phyloP scores from a whole-genome alignment of 345 rosid species.

The Murraya koenigii region DNA sequence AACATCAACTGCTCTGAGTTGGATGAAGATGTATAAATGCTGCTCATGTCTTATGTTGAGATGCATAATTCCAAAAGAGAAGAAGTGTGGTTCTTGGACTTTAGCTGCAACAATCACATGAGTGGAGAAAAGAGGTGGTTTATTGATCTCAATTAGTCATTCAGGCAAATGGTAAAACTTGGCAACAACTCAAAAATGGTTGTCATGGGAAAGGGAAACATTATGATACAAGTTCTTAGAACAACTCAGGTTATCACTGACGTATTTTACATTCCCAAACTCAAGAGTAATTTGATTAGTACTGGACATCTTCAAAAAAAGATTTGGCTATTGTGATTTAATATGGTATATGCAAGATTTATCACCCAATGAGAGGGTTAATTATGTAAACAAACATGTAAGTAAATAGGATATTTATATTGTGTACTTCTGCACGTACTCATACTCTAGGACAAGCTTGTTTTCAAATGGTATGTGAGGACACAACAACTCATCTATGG shows the following conservation, averaged over 20 bases:
- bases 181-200: background rate
- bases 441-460: background rate
- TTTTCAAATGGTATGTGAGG: background rate
- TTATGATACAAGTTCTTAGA: background rate
- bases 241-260: background rate
- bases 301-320: background rate
- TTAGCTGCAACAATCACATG: background rate
- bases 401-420: constrained; percentile 4
- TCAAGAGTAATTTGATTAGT: background rate
- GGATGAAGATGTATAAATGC: background rate
- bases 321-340: background rate
- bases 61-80: background rate
- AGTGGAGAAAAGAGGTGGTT: background rate
- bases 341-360: constrained; percentile 1
- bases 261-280: background rate
- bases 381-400: background rate
- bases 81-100: background rate
- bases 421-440: background rate
- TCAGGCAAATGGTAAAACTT: background rate
- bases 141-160: background rate
- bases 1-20: background rate
- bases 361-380: background rate
- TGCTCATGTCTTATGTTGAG: background rate
- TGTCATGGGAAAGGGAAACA: background rate
- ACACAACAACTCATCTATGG: background rate